These are phyloP conservation scores for Udeniomyces megalosporus DNA, from an alignment of 768 basidiomycete species.

Conservation along the genomic window DNA sequence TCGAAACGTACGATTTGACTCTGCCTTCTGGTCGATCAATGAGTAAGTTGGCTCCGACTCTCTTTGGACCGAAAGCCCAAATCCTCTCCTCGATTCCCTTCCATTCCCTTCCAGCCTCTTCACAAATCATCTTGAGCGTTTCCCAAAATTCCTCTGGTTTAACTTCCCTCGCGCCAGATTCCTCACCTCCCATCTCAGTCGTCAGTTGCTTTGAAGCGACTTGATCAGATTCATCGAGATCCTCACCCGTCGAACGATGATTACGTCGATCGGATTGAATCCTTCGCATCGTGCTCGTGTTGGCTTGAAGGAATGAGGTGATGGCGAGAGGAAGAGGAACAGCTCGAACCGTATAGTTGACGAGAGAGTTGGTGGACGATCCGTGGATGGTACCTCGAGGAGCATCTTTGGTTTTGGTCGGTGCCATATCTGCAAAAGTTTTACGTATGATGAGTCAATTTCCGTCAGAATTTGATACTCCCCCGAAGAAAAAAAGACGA, in stretches of 20 bases:
- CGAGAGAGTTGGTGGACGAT: constrained; percentile 47
- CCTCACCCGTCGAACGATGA: constrained; percentile 18
- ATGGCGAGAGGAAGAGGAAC: constrained; percentile 56
- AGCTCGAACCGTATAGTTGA: constrained; percentile 72
- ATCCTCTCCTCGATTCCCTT: constrained; percentile 47
- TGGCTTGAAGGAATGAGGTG: constrained; percentile 59
- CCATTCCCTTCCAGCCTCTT: constrained; percentile 65
- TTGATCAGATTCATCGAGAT: constrained; percentile 20
- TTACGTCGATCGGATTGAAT: constrained; percentile 40
- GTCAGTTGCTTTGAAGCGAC: constrained; percentile 12
- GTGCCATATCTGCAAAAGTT: constrained; percentile 55
- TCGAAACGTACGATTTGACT: constrained; percentile 23
- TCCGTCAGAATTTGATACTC: not conserved
- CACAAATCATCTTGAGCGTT: constrained; percentile 46
- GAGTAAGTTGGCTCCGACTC: constrained; percentile 69
- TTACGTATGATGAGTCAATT: constrained; percentile 8
- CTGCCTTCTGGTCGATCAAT: constrained; percentile 43
- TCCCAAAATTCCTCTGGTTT: constrained; percentile 66
- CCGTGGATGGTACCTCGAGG: constrained; percentile 64
- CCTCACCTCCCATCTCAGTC: constrained; percentile 8
- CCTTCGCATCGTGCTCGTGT: constrained; percentile 46
- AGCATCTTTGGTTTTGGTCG: constrained; percentile 52
- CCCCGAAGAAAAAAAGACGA: too few relatives aligned
- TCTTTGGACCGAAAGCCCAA: constrained; percentile 85
- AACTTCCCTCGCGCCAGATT: constrained; percentile 43